Conservation (phyloP, 2,329 filamentous ascomycete genomes). For the Colletotrichum lindemuthianum region DNA sequence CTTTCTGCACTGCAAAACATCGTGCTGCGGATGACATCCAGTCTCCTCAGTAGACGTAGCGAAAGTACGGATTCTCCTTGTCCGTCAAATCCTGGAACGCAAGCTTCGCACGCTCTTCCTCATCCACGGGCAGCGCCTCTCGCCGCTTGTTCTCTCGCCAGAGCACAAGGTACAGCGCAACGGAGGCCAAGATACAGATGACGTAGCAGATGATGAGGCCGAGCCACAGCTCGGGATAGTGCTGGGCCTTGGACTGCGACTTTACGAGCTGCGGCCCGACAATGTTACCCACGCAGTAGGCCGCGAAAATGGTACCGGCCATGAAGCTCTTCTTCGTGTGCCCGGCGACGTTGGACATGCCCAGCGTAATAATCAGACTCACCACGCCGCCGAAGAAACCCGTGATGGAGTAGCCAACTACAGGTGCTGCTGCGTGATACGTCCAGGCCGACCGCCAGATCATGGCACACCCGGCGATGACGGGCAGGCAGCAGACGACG, state of each 20-base stretch:
- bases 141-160: conserved; percentile 66
- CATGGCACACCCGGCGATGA: conserved; percentile 78
- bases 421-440: conserved; percentile 71
- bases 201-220: conserved; percentile 75
- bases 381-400: conserved; percentile 79
- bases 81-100: conserved; percentile 77
- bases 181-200: conserved; percentile 70
- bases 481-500: conserved; percentile 73
- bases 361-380: conserved; percentile 62
- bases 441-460: conserved; percentile 78
- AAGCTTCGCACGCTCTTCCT: conserved; percentile 69
- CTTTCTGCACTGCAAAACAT: no score
- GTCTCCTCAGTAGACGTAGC: conserved; percentile 57
- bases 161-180: conserved; percentile 67
- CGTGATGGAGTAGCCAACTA: conserved; percentile 77
- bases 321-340: conserved; percentile 83
- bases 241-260: conserved; percentile 69
- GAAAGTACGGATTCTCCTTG: conserved; percentile 74
- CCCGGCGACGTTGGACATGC: conserved; percentile 76
- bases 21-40: no score
- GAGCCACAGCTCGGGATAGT: conserved; percentile 78
- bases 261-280: conserved; percentile 78
- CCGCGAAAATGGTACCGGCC: conserved; percentile 78
- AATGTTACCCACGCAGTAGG: conserved; percentile 81
- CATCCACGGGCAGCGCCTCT: conserved; percentile 60